Conservation (phyloP, 192 early-diverging fungal species). For the Rhizophlyctis rosea region DNA sequence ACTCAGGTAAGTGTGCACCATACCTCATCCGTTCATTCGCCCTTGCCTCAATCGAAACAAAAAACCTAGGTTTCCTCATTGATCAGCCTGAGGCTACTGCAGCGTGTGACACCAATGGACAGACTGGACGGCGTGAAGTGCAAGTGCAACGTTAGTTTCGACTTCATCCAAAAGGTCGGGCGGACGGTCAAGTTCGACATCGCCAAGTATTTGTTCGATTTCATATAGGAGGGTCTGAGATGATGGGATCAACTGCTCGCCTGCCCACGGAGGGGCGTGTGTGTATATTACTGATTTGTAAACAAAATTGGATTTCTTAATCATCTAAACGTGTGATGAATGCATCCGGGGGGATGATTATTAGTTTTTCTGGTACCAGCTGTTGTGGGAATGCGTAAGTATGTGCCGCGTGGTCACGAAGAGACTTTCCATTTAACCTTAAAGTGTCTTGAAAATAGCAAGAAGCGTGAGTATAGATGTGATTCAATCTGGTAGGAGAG, state of each 20-base stretch:
- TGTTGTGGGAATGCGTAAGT: neutral
- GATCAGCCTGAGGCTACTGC: constrained; percentile 71
- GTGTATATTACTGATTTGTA: too few relatives aligned
- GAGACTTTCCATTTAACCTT: neutral
- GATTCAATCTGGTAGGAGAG: constrained; percentile 3
- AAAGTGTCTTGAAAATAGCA: neutral
- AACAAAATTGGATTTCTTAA: too few relatives aligned
- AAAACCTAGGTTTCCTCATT: constrained; percentile 91
- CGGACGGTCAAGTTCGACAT: constrained; percentile 83
- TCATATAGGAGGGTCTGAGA: too few relatives aligned
- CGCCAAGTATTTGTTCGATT: constrained; percentile 61
- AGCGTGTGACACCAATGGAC: constrained; percentile 66
- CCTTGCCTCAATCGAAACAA: too few relatives aligned
- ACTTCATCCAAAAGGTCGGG: constrained; percentile 69
- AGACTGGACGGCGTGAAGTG: constrained; percentile 80
- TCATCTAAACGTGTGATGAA: neutral
- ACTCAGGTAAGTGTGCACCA: constrained; percentile 42
- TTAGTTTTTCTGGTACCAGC: neutral
- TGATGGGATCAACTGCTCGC: too few relatives aligned
- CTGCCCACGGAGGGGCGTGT: too few relatives aligned
- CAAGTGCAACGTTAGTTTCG: constrained; percentile 86
- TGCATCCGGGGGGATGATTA: neutral
- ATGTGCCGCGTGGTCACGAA: neutral
- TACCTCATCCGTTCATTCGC: constrained; percentile 17
- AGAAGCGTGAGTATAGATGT: constrained; percentile 16